A percentile compares a stretch with the other conserved stretches of the same genome.
Evolutionary conservation across 441 rosid genomes (phyloP).

Genomic region (Pelargonium australe): DNA sequence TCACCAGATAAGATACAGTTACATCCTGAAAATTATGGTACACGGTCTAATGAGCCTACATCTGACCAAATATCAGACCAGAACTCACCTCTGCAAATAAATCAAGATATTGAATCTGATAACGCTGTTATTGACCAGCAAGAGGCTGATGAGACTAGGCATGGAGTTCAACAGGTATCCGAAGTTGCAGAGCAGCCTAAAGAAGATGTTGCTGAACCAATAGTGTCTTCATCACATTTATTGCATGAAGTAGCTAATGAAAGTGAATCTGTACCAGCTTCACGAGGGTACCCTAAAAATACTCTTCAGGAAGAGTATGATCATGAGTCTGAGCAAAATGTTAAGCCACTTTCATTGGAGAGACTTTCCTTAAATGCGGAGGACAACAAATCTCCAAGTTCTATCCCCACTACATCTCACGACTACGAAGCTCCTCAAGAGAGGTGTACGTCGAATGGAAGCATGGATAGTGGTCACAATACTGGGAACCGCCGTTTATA

Average conservation of each 20-base stretch:
- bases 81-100: conserved; percentile 20
- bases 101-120: conserved; percentile 21
- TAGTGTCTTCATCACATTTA: conserved; percentile 20
- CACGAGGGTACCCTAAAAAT: conserved; percentile 20
- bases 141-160: conserved; percentile 23
- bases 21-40: conserved; percentile 29
- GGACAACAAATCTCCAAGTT: conserved; percentile 22
- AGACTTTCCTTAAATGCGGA: conserved; percentile 32
- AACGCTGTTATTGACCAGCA: conserved; percentile 20
- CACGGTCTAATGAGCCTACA: conserved; percentile 26
- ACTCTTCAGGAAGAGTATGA: conserved; percentile 22
- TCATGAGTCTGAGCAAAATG: conserved; percentile 24
- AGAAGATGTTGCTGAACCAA: conserved; percentile 25
- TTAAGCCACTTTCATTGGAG: conserved; percentile 32
- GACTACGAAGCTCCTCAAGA: conserved; percentile 22
- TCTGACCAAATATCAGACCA: conserved; percentile 22
- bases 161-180: conserved; percentile 17
- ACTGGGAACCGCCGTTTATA: conserved; percentile 25
- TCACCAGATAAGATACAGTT: conserved; percentile 24
- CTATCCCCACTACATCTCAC: conserved; percentile 15
- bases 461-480: conserved; percentile 25
- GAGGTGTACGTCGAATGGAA: conserved; percentile 27
- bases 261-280: conserved; percentile 27
- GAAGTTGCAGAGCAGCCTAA: conserved; percentile 21
- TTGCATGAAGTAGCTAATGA: conserved; percentile 21